Evolutionary conservation across 371 early-diverging fungal species (phyloP), one percentile per base, ranked within the genome.

Genomic region (Coemansia sp.): DNA sequence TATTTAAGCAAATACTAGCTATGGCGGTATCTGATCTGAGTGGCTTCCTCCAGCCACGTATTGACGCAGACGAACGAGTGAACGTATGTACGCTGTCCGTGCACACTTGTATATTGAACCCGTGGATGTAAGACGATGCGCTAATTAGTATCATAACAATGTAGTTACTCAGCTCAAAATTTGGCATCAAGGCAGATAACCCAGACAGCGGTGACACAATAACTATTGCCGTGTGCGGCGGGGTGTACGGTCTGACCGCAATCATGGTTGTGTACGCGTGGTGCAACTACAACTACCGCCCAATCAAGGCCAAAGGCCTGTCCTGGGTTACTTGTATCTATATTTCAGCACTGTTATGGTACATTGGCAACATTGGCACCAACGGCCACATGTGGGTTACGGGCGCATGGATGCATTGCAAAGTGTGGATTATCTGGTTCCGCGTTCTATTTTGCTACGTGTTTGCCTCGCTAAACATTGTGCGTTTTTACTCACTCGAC

Each of bases 391-490:
- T 74, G 42, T 50, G 42, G 13, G 67, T 69, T 1, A 52, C 29
- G 5, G 75, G 71, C 1, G 57, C 8, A 13, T 74, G 66, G 63
- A 42, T 42, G 8, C 37, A 66, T 29, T 74, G 75, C 66, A 74
- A 74, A 27, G 22, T 69, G 55, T 70, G 71, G 71, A 45, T 70
- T 45, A 24, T 78, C 24, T 78, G 78, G 78, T 48, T 78, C 56
- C 69, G 73, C n/a, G 55, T 73, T 5, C 37, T 72, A 14, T 64
- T 69, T 42, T 69, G 71, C 53, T 74, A 53, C 47, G 27, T 70
- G 52, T 74, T 59, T 42, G 66, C 66, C 11, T 31, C 69, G 26
- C 34, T 74, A 55, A 55, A 56, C 11, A 66, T 74, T 34, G 64
- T 74, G 53, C 73, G 78, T 16, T 66, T 78, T 24, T 69, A 59